Evolutionary conservation across 345 rosid species (phyloP).

Genomic region (Durio zibethinus): DNA sequence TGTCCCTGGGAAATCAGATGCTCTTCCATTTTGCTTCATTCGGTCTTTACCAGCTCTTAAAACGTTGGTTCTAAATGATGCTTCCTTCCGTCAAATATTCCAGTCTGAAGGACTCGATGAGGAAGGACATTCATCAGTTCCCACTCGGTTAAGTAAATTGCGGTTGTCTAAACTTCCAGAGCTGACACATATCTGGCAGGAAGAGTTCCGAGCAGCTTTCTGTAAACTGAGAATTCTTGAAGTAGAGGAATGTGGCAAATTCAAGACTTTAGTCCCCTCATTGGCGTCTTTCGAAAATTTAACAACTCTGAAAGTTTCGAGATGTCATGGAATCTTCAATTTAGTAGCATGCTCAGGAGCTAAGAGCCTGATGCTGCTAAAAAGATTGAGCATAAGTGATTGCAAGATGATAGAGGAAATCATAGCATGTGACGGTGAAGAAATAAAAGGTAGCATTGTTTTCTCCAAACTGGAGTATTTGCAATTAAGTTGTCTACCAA

Average conservation of each 20-base stretch:
- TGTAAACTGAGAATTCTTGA: neutral
- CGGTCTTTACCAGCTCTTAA: neutral
- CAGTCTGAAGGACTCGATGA: neutral
- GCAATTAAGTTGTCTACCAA: slow-evolving; percentile 13
- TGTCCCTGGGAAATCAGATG: neutral
- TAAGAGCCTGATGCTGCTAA: slow-evolving; percentile 15
- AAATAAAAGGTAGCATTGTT: neutral
- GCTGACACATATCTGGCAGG: neutral
- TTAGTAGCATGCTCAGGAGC: slow-evolving; percentile 18
- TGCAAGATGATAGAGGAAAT: slow-evolving; percentile 21
- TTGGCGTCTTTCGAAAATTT: slow-evolving; percentile 14
- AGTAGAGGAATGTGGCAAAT: neutral
- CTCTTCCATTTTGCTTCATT: neutral
- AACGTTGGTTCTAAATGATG: neutral
- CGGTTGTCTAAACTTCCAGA: neutral
- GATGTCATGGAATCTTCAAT: slow-evolving; percentile 12
- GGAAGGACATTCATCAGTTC: neutral
- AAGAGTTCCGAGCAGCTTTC: neutral
- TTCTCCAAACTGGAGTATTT: slow-evolving; percentile 14
- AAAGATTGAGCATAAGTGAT: slow-evolving; percentile 7
- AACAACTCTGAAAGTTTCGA: neutral
- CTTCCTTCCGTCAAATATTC: neutral
- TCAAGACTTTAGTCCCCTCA: slow-evolving; percentile 13
- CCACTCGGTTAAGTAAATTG: neutral
- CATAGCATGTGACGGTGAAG: slow-evolving; percentile 1